phyloP scores from a whole-genome alignment of 2,329 filamentous ascomycete species.

The Nemania serpens region DNA sequence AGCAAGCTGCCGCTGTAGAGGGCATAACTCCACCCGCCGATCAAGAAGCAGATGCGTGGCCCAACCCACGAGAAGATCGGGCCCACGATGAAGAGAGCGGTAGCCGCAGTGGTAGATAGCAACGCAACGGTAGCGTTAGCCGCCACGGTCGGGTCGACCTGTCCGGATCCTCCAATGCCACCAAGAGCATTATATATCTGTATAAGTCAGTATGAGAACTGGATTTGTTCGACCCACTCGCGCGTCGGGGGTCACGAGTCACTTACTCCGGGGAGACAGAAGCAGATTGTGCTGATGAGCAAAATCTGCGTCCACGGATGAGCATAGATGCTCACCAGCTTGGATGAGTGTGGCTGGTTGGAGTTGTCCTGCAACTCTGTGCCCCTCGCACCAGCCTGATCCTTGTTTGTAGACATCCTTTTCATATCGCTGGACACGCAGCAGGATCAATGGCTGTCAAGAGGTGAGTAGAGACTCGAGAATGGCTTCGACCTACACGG shows the following conservation, averaged over 20 bases:
- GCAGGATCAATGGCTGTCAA: neutral
- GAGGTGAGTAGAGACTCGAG: neutral
- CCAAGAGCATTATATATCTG: slow-evolving; percentile 27
- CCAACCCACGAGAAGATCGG: slow-evolving; percentile 25
- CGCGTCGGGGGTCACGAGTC: neutral
- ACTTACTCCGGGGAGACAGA: slow-evolving; percentile 26
- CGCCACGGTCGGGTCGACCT: slow-evolving; percentile 25
- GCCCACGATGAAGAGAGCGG: slow-evolving; percentile 26
- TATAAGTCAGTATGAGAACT: neutral
- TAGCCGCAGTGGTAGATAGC: slow-evolving; percentile 24
- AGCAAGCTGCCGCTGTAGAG: slow-evolving; percentile 26
- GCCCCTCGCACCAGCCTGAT: neutral
- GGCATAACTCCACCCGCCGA: slow-evolving; percentile 28
- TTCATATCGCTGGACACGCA: slow-evolving; percentile 11
- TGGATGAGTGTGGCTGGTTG: neutral
- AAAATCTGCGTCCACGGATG: slow-evolving; percentile 27
- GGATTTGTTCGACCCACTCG: no score
- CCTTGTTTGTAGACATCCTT: neutral
- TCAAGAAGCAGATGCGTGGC: slow-evolving; percentile 26
- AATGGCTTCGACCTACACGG: neutral
- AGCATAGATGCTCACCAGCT: slow-evolving; percentile 20
- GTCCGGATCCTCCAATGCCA: slow-evolving; percentile 23
- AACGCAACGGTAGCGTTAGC: slow-evolving; percentile 26
- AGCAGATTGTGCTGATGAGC: slow-evolving; percentile 25
- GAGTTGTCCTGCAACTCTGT: neutral